Evolutionary conservation across 371 early-diverging fungal genomes (phyloP).

Genomic region (Mucor plumbeus): DNA sequence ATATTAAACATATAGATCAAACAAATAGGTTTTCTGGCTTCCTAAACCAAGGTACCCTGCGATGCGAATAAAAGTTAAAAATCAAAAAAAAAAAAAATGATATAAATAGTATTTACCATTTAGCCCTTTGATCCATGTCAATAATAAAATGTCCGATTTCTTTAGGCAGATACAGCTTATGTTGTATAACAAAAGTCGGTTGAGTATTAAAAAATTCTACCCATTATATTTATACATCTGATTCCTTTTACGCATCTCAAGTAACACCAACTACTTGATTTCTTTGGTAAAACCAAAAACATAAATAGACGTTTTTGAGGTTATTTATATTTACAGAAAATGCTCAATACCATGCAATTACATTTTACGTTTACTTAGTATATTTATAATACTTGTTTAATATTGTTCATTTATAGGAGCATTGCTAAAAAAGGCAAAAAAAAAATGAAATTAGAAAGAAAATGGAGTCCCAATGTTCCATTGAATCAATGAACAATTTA

Average conservation of each 20-base stretch:
- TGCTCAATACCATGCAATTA: not conserved
- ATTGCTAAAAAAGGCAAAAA: slow-evolving; percentile 1
- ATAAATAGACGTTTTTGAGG: not conserved
- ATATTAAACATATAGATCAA: not conserved
- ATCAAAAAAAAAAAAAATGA: not conserved
- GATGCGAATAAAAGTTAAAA: not conserved
- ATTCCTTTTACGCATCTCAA: not conserved
- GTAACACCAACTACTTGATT: not conserved
- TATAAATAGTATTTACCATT: not conserved
- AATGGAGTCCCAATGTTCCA: slow-evolving; percentile 3
- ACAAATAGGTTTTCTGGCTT: not conserved
- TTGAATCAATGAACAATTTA: slow-evolving; percentile 3
- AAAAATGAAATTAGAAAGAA: not conserved
- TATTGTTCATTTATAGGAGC: not conserved
- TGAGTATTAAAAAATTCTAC: too few species aligned
- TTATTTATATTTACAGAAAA: too few species aligned
- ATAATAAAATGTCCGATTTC: not conserved
- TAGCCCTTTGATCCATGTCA: not conserved
- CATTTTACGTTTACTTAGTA: not conserved
- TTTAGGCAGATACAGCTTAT: not conserved
- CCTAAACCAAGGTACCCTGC: not conserved
- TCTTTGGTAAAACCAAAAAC: too few species aligned
- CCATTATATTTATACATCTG: too few species aligned
- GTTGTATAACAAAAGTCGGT: not conserved
- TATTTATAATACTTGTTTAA: not conserved